Percentiles rank a stretch among this genome's conserved stretches.
Conservation (phyloP, 441 rosid species). For the Erodium moschatum region DNA sequence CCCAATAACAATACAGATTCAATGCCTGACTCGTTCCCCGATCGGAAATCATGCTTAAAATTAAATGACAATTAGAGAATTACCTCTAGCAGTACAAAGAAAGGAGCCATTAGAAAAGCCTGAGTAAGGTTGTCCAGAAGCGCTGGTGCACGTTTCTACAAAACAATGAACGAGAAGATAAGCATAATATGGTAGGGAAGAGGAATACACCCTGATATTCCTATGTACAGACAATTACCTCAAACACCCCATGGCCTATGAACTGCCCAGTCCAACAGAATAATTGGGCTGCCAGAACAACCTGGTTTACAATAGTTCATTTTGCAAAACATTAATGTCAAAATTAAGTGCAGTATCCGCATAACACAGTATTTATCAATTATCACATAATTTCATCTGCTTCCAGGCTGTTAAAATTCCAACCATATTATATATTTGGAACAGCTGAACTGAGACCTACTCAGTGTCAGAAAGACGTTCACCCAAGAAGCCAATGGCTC, state of each 20-base stretch:
- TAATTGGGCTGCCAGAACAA: slow-evolving; percentile 43
- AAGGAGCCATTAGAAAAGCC: slow-evolving; percentile 61
- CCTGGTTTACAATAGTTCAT: slow-evolving; percentile 25
- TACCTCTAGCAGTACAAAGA: slow-evolving; percentile 61
- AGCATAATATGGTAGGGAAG: not conserved
- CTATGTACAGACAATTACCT: slow-evolving; percentile 26
- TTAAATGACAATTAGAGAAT: slow-evolving; percentile 3
- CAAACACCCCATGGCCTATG: slow-evolving; percentile 57
- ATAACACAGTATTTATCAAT: too few species aligned
- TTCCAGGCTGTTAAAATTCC: too few species aligned
- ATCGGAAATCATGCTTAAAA: too few species aligned
- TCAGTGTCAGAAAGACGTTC: too few species aligned
- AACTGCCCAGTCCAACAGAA: slow-evolving; percentile 59
- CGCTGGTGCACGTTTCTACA: slow-evolving; percentile 56
- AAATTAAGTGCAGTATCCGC: not conserved
- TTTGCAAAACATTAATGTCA: not conserved
- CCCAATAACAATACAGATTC: slow-evolving; percentile 33
- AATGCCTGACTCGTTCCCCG: not conserved
- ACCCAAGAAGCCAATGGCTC: too few species aligned
- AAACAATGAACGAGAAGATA: not conserved
- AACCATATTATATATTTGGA: too few species aligned
- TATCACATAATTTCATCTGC: too few species aligned
- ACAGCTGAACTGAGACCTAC: too few species aligned
- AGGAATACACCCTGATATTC: not conserved
- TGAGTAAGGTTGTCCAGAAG: slow-evolving; percentile 51